Conservation (phyloP, 441 rosid genomes). For the Metrosideros polymorpha region DNA sequence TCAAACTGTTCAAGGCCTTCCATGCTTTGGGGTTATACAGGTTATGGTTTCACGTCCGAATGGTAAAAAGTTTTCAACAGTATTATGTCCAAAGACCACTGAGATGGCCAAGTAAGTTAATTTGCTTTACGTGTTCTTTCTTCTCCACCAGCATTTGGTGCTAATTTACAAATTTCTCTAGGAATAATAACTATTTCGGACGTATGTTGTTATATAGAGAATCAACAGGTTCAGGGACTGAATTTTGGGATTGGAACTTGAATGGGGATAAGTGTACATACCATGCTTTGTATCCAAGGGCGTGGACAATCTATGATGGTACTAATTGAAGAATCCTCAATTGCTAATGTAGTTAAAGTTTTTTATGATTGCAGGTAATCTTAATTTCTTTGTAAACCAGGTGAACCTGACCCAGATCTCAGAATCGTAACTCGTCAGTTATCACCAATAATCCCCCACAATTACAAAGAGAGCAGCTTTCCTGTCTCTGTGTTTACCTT, state of each 20-base stretch:
- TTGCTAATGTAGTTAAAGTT: not conserved
- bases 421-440: conserved; percentile 21
- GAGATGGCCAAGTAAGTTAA: conserved; percentile 8
- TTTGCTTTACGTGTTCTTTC: not conserved
- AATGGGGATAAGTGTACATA: conserved; percentile 23
- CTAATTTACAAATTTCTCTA: not conserved
- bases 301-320: conserved; percentile 32
- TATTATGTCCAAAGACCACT: conserved; percentile 16
- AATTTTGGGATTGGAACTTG: conserved; percentile 32
- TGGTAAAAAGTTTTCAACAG: conserved; percentile 19
- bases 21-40: conserved; percentile 1
- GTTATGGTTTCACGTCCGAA: conserved; percentile 26
- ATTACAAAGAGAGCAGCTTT: conserved; percentile 28
- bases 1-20: not conserved
- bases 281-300: conserved; percentile 29
- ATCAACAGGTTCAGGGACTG: conserved; percentile 15
- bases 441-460: conserved; percentile 28
- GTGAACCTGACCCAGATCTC: conserved; percentile 29
- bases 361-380: not conserved
- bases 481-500: conserved; percentile 30
- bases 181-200: not conserved
- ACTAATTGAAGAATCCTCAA: not conserved
- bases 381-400: conserved; percentile 4
- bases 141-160: not conserved
- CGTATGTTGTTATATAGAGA: conserved; percentile 3